phyloP scores from a whole-genome alignment of 768 basidiomycete genomes.

The Daedalea quercina region DNA sequence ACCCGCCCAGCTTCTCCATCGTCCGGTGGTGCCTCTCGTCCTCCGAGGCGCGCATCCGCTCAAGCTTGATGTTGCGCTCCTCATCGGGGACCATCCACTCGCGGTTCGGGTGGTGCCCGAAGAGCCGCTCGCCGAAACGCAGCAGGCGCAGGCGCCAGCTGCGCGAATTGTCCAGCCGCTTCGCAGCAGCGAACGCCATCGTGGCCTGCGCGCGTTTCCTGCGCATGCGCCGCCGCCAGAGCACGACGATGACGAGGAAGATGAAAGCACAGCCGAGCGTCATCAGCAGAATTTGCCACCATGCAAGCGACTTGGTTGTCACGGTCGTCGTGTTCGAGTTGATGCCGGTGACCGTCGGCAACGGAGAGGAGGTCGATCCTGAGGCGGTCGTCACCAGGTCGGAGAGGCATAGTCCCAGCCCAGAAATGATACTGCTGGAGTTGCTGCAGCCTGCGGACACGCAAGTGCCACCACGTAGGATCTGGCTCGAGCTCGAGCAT shows the following conservation, averaged over 20 bases:
- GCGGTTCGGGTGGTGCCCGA: conserved; percentile 36
- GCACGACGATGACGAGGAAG: conserved; percentile 57
- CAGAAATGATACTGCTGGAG: conserved; percentile 50
- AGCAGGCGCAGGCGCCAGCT: conserved; percentile 53
- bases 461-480: conserved; percentile 63
- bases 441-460: conserved; percentile 53
- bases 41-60: conserved; percentile 43
- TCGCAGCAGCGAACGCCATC: conserved; percentile 53
- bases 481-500: conserved; percentile 57
- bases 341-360: conserved; percentile 54
- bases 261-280: conserved; percentile 75
- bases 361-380: conserved; percentile 33
- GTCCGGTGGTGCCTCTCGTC: conserved; percentile 41
- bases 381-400: conserved; percentile 55
- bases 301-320: conserved; percentile 32
- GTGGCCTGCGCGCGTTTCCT: conserved; percentile 65
- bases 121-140: conserved; percentile 52
- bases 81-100: conserved; percentile 19
- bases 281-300: conserved; percentile 89
- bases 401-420: conserved; percentile 75
- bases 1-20: conserved; percentile 19
- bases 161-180: conserved; percentile 39
- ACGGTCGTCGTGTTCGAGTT: conserved; percentile 33
- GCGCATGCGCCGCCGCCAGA: conserved; percentile 65
- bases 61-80: conserved; percentile 42